phyloP scores from a whole-genome alignment of 2,329 filamentous ascomycete genomes.

The Penicillium sp. region DNA sequence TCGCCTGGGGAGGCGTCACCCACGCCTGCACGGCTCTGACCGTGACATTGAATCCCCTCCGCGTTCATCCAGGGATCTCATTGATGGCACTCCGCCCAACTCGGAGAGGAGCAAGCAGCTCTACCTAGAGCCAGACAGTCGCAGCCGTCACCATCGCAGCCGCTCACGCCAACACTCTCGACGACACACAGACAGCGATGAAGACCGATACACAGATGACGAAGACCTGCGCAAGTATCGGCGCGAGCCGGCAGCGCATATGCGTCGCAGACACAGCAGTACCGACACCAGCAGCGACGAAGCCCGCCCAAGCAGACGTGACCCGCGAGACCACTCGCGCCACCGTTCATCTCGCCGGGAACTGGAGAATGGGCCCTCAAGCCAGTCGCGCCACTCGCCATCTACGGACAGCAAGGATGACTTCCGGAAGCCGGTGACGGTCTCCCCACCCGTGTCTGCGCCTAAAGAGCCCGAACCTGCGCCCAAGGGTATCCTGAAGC shows the following conservation, averaged over 20 bases:
- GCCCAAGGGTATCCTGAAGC: slow-evolving; percentile 81
- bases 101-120: slow-evolving; percentile 14
- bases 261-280: slow-evolving; percentile 24
- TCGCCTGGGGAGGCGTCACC: slow-evolving; percentile 20
- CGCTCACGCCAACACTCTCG: slow-evolving; percentile 24
- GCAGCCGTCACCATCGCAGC: slow-evolving; percentile 8
- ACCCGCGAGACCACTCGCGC: slow-evolving; percentile 22
- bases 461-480: slow-evolving; percentile 59
- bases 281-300: slow-evolving; percentile 29
- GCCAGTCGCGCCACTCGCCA: slow-evolving; percentile 20
- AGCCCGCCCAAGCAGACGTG: slow-evolving; percentile 14
- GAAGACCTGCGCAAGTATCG: slow-evolving; percentile 34
- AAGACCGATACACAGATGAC: slow-evolving; percentile 32
- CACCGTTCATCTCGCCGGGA: slow-evolving; percentile 26
- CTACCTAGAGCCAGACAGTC: slow-evolving; percentile 17
- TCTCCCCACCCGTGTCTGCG: slow-evolving; percentile 24
- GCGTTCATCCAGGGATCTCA: slow-evolving; percentile 14
- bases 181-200: slow-evolving; percentile 26
- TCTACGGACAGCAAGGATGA: slow-evolving; percentile 22
- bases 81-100: slow-evolving; percentile 4
- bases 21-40: slow-evolving; percentile 24
- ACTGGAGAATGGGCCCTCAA: slow-evolving; percentile 15
- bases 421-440: slow-evolving; percentile 26
- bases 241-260: slow-evolving; percentile 26
- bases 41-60: slow-evolving; percentile 16